Evolutionary conservation across 805 yeast genomes (phyloP).

Genomic region (Saccharomycopsis malanga): DNA sequence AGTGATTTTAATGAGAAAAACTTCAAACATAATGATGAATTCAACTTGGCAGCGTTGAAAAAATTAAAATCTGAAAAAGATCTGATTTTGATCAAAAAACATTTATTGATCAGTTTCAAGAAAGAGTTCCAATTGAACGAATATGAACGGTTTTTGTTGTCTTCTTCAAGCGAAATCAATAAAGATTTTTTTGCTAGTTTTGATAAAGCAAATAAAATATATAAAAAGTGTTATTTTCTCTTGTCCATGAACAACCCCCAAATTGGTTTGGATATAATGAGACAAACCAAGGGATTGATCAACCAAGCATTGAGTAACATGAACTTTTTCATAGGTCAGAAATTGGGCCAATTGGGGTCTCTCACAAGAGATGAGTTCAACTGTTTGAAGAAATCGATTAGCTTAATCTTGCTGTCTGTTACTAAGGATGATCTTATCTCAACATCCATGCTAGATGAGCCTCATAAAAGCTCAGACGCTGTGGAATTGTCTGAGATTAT

Average conservation of each 20-base stretch:
- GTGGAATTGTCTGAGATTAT: constrained; percentile 21
- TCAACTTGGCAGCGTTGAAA: constrained; percentile 21
- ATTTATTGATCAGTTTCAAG: constrained; percentile 46
- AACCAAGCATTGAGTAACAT: constrained; percentile 49
- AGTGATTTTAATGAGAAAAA: constrained; percentile 18
- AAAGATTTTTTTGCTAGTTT: constrained; percentile 55
- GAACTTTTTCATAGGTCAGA: constrained; percentile 25
- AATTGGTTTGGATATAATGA: constrained; percentile 60
- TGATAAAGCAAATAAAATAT: constrained; percentile 54
- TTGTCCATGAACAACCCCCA: constrained; percentile 62
- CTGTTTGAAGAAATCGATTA: constrained; percentile 8
- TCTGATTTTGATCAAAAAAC: constrained; percentile 37
- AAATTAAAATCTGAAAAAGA: constrained; percentile 23
- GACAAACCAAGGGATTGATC: constrained; percentile 45
- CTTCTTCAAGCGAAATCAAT: constrained; percentile 20
- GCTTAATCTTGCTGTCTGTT: constrained; percentile 3
- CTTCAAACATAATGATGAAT: constrained; percentile 20
- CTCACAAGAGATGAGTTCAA: constrained; percentile 20
- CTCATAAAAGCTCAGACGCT: constrained; percentile 18
- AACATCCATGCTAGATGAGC: background rate
- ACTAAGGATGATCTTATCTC: constrained; percentile 1
- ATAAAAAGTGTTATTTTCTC: constrained; percentile 60
- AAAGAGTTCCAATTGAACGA: constrained; percentile 61
- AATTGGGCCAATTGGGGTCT: constrained; percentile 21
- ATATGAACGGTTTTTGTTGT: constrained; percentile 41